These are phyloP conservation scores for Angomonas deanei DNA, from an alignment of 208 protist species.

Conservation along the genomic window DNA sequence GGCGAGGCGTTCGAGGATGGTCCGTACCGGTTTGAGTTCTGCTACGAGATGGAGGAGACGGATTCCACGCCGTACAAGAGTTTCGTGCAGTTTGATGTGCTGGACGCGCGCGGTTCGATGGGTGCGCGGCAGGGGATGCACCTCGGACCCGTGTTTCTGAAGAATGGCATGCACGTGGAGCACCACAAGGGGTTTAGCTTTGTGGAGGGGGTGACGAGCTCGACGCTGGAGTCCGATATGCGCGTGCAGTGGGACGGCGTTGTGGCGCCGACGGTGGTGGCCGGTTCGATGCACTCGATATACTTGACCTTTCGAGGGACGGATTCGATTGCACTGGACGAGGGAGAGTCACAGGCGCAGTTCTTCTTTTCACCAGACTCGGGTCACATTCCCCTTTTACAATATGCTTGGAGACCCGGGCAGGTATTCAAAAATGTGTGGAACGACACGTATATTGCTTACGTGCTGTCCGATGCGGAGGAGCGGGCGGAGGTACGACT, in stretches of 20 bases:
- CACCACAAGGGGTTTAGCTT: slow-evolving; percentile 31
- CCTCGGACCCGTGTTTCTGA: slow-evolving; percentile 6
- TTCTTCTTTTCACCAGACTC: slow-evolving; percentile 66
- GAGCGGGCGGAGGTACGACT: slow-evolving; percentile 29
- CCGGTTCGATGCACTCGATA: slow-evolving; percentile 66
- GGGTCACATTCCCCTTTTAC: slow-evolving; percentile 22
- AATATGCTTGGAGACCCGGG: slow-evolving; percentile 66
- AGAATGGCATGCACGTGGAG: slow-evolving; percentile 27
- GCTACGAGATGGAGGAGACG: slow-evolving; percentile 37
- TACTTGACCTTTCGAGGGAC: slow-evolving; percentile 52
- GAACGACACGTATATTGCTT: slow-evolving; percentile 62
- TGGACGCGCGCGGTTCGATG: slow-evolving; percentile 24
- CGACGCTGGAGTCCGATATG: slow-evolving; percentile 49
- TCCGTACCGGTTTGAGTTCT: slow-evolving; percentile 37
- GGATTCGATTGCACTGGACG: slow-evolving; percentile 23
- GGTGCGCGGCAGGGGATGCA: not conserved
- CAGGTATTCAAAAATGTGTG: slow-evolving; percentile 33
- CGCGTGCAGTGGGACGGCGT: slow-evolving; percentile 15
- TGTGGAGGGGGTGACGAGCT: slow-evolving; percentile 42
- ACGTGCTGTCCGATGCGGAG: slow-evolving; percentile 28
- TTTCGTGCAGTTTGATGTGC: slow-evolving; percentile 48
- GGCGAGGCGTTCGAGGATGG: not conserved
- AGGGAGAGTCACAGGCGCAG: slow-evolving; percentile 67
- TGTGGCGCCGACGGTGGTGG: slow-evolving; percentile 52
- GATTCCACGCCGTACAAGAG: slow-evolving; percentile 8